A percentile compares a stretch with the other conserved stretches of the same genome.
Evolutionary conservation across 257 asterid genomes (phyloP).

Genomic region (Cordia subcordata): DNA sequence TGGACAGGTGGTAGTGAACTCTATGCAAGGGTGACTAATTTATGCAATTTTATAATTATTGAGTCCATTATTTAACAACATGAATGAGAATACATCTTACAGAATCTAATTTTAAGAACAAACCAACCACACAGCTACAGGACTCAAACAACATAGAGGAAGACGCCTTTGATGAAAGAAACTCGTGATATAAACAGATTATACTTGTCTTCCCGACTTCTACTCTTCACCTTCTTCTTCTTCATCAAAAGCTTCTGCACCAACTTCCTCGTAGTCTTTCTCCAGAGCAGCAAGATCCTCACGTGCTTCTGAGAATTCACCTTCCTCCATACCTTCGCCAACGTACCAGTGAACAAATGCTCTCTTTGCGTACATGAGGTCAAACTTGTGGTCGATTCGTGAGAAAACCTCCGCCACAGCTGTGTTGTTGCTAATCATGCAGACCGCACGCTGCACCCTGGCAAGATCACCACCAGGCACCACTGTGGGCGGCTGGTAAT

Average conservation of each 20-base stretch:
- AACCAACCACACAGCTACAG: too few species aligned
- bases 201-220: too few species aligned
- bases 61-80: too few species aligned
- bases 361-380: background rate
- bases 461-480: background rate
- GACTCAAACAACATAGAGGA: too few species aligned
- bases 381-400: background rate
- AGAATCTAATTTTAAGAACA: too few species aligned
- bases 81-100: too few species aligned
- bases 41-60: too few species aligned
- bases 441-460: background rate
- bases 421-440: background rate
- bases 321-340: background rate
- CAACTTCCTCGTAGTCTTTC: constrained; percentile 20
- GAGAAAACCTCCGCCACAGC: background rate
- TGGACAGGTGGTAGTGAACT: too few species aligned
- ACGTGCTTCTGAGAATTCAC: background rate
- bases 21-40: too few species aligned
- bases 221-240: constrained; percentile 32
- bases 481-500: background rate
- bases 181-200: background rate
- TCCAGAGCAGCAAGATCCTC: constrained; percentile 23
- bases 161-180: background rate
- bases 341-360: background rate
- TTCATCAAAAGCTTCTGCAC: constrained; percentile 25